phyloP scores from a whole-genome alignment of 2,329 filamentous ascomycete species.

The Xenoacremonium recifei region DNA sequence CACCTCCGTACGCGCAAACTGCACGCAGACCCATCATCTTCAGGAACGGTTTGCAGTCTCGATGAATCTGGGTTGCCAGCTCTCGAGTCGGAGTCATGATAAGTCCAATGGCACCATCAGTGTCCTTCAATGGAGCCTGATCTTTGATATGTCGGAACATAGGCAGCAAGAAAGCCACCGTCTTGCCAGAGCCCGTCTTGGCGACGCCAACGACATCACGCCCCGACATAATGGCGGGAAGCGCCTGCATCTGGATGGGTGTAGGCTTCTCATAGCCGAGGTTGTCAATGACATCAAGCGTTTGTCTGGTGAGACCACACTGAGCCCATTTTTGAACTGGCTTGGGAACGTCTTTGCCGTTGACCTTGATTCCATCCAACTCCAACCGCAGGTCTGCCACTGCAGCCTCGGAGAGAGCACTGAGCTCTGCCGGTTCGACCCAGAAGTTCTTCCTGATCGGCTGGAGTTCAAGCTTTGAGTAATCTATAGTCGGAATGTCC shows the following conservation, averaged over 20 bases:
- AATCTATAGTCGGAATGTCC: conserved; percentile 85
- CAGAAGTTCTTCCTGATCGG: conserved; percentile 94
- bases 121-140: conserved; percentile 75
- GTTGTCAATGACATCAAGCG: conserved; percentile 78
- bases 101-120: conserved; percentile 83
- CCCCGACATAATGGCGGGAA: conserved; percentile 94
- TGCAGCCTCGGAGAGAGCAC: conserved; percentile 80
- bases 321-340: conserved; percentile 97
- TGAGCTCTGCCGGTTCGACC: conserved; percentile 81
- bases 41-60: conserved; percentile 91
- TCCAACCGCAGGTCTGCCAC: conserved; percentile 79
- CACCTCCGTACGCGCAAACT: conserved; percentile 91
- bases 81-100: conserved; percentile 95
- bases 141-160: conserved; percentile 99
- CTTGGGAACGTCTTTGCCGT: conserved; percentile 83
- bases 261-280: conserved; percentile 87
- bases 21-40: conserved; percentile 82
- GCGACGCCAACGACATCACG: conserved; percentile 94
- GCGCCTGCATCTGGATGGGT: conserved; percentile 90
- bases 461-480: conserved; percentile 80
- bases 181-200: conserved; percentile 97
- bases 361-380: conserved; percentile 92
- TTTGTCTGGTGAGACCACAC: conserved; percentile 84
- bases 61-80: conserved; percentile 88
- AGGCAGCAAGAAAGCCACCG: conserved; percentile 88